Conservation (phyloP, 2,329 filamentous ascomycete genomes). For the Clonostachys sp. region DNA sequence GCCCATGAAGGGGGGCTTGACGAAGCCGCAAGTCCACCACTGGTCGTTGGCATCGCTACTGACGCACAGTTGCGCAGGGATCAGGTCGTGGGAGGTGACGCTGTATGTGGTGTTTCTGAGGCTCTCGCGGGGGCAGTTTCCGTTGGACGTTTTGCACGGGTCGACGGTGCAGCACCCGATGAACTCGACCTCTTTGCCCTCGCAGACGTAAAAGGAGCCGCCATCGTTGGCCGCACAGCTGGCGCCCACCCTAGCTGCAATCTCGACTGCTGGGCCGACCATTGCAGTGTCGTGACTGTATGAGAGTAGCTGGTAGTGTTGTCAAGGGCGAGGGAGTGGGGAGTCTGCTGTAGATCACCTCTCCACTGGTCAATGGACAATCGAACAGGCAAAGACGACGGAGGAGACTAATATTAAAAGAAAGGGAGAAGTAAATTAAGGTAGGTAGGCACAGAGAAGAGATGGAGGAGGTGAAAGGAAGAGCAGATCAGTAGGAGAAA, state of each 20-base stretch:
- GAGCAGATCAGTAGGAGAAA: too few species aligned
- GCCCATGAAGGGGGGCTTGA: slow-evolving; percentile 21
- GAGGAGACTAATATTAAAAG: too few species aligned
- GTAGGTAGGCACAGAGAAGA: too few species aligned
- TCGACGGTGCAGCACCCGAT: slow-evolving; percentile 33
- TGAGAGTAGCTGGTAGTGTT: too few species aligned
- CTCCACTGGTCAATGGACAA: too few species aligned
- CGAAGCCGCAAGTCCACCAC: slow-evolving; percentile 22
- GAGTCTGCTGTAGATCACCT: too few species aligned
- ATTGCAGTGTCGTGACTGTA: too few species aligned
- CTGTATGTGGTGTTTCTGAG: slow-evolving; percentile 16
- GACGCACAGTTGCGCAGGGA: slow-evolving; percentile 18
- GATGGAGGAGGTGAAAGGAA: too few species aligned
- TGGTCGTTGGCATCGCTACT: slow-evolving; percentile 4
- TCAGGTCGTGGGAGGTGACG: slow-evolving; percentile 12
- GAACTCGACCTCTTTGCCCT: slow-evolving; percentile 21
- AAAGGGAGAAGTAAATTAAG: too few species aligned
- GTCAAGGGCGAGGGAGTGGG: too few species aligned
- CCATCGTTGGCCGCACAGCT: slow-evolving; percentile 16
- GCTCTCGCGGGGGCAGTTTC: slow-evolving; percentile 21
- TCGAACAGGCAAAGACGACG: too few species aligned
- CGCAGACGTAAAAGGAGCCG: slow-evolving; percentile 29
- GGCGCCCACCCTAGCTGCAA: slow-evolving; percentile 11
- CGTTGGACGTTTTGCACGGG: slow-evolving; percentile 21
- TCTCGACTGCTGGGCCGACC: too few species aligned